phyloP scores from a whole-genome alignment of 352 stramenopile genomes.

The Globisporangium lucens region DNA sequence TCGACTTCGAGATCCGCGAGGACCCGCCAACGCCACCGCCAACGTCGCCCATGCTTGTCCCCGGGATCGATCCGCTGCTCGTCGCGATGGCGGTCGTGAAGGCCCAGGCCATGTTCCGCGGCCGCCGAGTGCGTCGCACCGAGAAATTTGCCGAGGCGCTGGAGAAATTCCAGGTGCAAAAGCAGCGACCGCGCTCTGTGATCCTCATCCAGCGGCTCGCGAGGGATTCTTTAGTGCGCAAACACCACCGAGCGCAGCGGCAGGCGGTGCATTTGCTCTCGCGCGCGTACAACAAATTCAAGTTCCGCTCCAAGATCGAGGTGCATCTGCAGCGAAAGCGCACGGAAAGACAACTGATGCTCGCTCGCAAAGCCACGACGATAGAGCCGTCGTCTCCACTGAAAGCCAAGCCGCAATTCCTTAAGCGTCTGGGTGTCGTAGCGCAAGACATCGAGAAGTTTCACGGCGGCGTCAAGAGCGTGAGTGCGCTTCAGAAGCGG shows the following conservation, averaged over 20 bases:
- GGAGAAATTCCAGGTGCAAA: conserved; percentile 28
- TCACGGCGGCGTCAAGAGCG: neutral
- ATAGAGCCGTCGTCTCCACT: too few species aligned
- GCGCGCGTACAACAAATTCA: conserved; percentile 20
- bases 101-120: conserved; percentile 36
- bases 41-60: neutral
- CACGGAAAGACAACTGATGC: conserved; percentile 15
- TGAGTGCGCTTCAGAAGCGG: conserved; percentile 3
- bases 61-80: conserved; percentile 19
- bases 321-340: conserved; percentile 23
- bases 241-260: conserved; percentile 8
- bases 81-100: conserved; percentile 25
- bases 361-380: conserved; percentile 3
- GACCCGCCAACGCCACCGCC: neutral
- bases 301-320: conserved; percentile 13
- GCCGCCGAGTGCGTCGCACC: conserved; percentile 22
- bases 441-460: conserved; percentile 6
- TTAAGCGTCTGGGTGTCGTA: neutral
- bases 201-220: conserved; percentile 28
- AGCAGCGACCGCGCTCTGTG: conserved; percentile 26
- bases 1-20: conserved; percentile 3
- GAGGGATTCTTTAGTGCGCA: conserved; percentile 10
- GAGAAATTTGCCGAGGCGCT: conserved; percentile 30
- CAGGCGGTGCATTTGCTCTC: conserved; percentile 9
- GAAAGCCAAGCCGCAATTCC: neutral